These are phyloP conservation scores for Grosmannia huntii DNA, from an alignment of 2,329 filamentous ascomycete genomes.

Conservation along the genomic window DNA sequence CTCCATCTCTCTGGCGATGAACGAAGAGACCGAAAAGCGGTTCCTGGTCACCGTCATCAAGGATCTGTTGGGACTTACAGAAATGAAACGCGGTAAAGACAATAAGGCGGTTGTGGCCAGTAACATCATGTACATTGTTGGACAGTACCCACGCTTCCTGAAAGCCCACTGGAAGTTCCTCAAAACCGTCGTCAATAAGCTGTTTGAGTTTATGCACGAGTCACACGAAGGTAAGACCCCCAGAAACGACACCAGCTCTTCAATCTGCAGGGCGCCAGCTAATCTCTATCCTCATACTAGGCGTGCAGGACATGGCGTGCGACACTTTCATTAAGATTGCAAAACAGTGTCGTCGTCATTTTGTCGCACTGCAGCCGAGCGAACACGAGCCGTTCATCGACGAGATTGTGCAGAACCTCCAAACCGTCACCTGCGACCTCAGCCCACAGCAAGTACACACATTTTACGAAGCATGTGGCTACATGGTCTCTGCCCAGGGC, in stretches of 20 bases:
- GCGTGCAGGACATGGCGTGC: slow-evolving; percentile 98
- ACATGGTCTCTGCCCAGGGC: slow-evolving; percentile 97
- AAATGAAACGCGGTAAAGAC: slow-evolving; percentile 99
- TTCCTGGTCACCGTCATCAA: slow-evolving; percentile 99
- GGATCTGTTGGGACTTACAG: slow-evolving; percentile 87
- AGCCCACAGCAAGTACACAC: slow-evolving; percentile 96
- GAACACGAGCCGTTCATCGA: slow-evolving; percentile 96
- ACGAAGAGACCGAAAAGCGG: slow-evolving; percentile 96
- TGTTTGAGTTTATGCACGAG: slow-evolving; percentile 99
- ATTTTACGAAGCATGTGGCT: slow-evolving; percentile 96
- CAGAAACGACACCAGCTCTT: neutral
- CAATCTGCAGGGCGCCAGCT: neutral
- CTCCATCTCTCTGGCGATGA: slow-evolving; percentile 97
- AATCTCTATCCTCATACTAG: slow-evolving; percentile 22
- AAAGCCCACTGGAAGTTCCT: slow-evolving; percentile 99
- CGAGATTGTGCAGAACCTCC: slow-evolving; percentile 91
- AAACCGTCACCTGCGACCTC: slow-evolving; percentile 89
- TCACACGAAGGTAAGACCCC: slow-evolving; percentile 70
- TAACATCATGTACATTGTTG: slow-evolving; percentile 99
- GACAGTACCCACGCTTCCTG: slow-evolving; percentile 93
- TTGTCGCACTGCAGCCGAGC: slow-evolving; percentile 87
- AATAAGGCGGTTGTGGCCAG: slow-evolving; percentile 98
- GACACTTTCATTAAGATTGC: slow-evolving; percentile 99
- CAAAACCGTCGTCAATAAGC: slow-evolving; percentile 98
- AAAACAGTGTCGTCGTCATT: slow-evolving; percentile 93